Evolutionary conservation across 1,284 basidiomycete species (phyloP), one percentile per base, ranked within the genome.

Genomic region (Pseudozyma sp.): DNA sequence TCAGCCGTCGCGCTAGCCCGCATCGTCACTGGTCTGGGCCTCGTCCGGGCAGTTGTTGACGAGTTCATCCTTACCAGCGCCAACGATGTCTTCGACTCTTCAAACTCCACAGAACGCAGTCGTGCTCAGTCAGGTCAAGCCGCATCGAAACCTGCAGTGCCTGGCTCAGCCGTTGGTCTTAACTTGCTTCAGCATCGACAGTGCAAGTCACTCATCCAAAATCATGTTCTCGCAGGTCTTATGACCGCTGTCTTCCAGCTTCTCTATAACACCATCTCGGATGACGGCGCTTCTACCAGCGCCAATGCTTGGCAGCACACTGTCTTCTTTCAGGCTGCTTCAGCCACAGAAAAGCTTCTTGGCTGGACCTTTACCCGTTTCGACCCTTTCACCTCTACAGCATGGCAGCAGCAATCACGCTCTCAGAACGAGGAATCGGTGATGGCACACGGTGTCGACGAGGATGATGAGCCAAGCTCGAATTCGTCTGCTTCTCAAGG

Each of bases 191-290:
- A 76, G 55, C 78, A 78, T 52, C 62, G 71, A 19, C 78, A 78
- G 50, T 82, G 76, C 71, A 81, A 81, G 48, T 57, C 71, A 9
- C 65, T 76, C n/a, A 58, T 75, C 16, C 74, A 79, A 52, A 68
- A 66, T 36, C 59, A 76, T 13, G 59, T 79, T 13, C 75, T 77
- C 12, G 64, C 78, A 14, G 66, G 59, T 48, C 71, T 79, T 34
- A 66, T 79, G 59, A 60, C 55, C 13, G 59, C 65, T 13, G 64
- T 64, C 47, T 69, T 77, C 21, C 68, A 75, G 51, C 69, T 74
- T 9, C 71, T 79, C 44, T 72, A 72, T 56, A 66, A 60, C 40
- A 67, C 63, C 38, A 68, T 79, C 40, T 71, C 76, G 11, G 57
- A 66, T 10, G 58, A 60, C 34, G 44, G 34, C 18, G 50, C 68